Evolutionary conservation across 2,329 filamentous ascomycete species (phyloP), one percentile per base, ranked within the genome.

Genomic region (Cryphonectria nitschkei): DNA sequence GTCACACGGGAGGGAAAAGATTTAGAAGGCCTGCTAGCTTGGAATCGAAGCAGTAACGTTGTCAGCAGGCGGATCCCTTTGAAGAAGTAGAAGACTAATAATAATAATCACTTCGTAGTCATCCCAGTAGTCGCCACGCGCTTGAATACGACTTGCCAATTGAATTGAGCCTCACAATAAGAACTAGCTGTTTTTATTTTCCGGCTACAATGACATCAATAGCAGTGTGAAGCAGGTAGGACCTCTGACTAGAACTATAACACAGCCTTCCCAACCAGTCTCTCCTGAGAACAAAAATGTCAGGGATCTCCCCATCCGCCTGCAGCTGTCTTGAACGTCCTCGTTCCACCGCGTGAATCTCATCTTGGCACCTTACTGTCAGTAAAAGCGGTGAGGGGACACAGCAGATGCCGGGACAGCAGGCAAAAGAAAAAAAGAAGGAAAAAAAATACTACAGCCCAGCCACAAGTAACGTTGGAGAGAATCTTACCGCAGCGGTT

Each of bases 401-500:
- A 50, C 22, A n/a, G 22, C 16, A 39, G 52, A 56, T 61, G 61
- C 32, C 56, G 56, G 37, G 34, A 34, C 32, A 34, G 39, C 19
- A 22, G 61, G 61, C 37, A 32, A 7, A 8, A 9, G 19, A 50
- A 22, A 9, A 6, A 22, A 50, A 50, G 19, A 50, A n/a, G 14
- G 3, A 46, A 4, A 46, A 6, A 46, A 50, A 50, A 50, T n/a
- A 9, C 3, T 22, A 50, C 22, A 50, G 7, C 46, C 39, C n/a
- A 64, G 61, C 68, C 68, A 50, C 63, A 62, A 26, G 68, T 69
- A 67, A 71, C 69, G 70, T 69, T 66, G 67, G 26, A 29, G n/a
- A 56, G 52, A 56, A 56, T 56, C 52, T 29, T 22, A 22, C 39
- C 52, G 46, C 46, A 7, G 52, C 52, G 52, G 32, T 56, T 63